Conservation (phyloP, 2,329 filamentous ascomycete species). For the Aspergillaceae sp. region DNA sequence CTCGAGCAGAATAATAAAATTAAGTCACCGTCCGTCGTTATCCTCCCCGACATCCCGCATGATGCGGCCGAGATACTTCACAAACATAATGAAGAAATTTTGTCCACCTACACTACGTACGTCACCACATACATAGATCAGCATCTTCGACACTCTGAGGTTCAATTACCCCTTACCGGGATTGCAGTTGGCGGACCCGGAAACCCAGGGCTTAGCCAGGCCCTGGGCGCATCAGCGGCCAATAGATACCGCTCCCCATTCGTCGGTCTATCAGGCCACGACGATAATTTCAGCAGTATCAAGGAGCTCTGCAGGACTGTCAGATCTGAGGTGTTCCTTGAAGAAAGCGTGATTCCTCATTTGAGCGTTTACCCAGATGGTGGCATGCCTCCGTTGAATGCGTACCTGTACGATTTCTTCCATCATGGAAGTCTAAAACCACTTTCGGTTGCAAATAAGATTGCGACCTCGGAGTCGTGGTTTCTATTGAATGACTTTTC, state of each 20-base stretch:
- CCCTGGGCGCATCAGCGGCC: background rate
- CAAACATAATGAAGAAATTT: conserved; percentile 56
- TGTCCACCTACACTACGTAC: conserved; percentile 60
- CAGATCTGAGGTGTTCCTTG: conserved; percentile 63
- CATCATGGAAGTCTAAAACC: conserved; percentile 58
- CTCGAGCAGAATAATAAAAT: conserved; percentile 39
- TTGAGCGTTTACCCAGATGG: conserved; percentile 54
- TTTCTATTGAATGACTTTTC: conserved; percentile 62
- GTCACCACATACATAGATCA: conserved; percentile 61
- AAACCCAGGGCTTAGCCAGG: conserved; percentile 17
- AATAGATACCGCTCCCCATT: conserved; percentile 55
- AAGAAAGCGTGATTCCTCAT: conserved; percentile 63
- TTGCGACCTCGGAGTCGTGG: conserved; percentile 62
- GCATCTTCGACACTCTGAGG: conserved; percentile 49
- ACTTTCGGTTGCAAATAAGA: conserved; percentile 56
- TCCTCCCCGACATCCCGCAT: conserved; percentile 55
- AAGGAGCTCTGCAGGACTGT: conserved; percentile 58
- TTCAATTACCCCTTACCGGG: conserved; percentile 51
- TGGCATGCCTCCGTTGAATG: conserved; percentile 33
- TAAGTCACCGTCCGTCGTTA: conserved; percentile 54
- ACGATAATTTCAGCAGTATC: conserved; percentile 56
- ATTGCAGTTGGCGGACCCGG: conserved; percentile 34
- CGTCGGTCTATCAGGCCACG: conserved; percentile 60
- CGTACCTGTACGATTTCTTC: conserved; percentile 62
- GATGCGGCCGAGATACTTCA: conserved; percentile 49